Conservation (phyloP, 306 rosid species). For the Vicia faba region DNA sequence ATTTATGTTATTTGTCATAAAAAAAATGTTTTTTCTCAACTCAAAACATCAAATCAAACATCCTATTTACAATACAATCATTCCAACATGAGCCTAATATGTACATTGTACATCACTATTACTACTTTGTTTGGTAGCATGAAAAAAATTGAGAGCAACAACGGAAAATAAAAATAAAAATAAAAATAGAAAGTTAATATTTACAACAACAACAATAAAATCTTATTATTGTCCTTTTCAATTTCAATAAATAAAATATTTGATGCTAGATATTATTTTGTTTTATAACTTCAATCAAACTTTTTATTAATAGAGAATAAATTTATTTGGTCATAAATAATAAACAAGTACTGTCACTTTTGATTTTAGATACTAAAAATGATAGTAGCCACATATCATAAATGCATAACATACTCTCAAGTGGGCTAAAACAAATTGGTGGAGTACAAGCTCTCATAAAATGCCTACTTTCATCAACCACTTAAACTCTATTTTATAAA, state of each 20-base stretch:
- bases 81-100: neutral
- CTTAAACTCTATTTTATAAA: neutral
- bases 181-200: neutral
- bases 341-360: neutral
- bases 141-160: neutral
- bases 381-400: neutral
- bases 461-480: neutral
- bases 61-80: neutral
- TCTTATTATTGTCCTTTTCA: neutral
- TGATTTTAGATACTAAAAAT: neutral
- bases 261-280: too few species aligned
- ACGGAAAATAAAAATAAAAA: neutral
- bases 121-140: neutral
- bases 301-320: too few species aligned
- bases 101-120: neutral
- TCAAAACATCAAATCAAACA: too few species aligned
- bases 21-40: too few species aligned
- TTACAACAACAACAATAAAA: neutral
- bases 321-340: neutral
- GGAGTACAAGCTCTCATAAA: neutral
- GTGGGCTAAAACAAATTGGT: slow-evolving; percentile 4
- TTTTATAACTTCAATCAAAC: too few species aligned
- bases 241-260: neutral
- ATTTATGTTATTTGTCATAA: too few species aligned
- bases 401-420: neutral